These are phyloP conservation scores for Candida buenavistaensis DNA, from an alignment of 1,139 yeast species.

Conservation along the genomic window DNA sequence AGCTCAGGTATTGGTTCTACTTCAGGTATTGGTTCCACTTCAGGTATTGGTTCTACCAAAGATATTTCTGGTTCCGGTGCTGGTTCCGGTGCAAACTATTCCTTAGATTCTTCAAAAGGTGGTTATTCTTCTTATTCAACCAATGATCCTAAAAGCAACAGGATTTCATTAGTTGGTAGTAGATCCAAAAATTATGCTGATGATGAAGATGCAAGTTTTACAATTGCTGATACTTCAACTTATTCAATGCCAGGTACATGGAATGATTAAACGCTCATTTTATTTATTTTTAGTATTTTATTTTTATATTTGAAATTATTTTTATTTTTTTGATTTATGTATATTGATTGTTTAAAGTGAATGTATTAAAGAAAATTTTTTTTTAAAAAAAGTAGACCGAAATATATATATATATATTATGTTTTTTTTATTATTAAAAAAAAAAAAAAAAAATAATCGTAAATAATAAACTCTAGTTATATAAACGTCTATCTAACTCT, in stretches of 20 bases:
- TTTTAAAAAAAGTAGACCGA: slow-evolving; percentile 3
- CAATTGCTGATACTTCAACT: slow-evolving; percentile 6
- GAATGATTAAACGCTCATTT: slow-evolving; percentile 2
- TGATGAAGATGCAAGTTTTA: slow-evolving; percentile 7
- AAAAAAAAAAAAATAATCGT: background rate
- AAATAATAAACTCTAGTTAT: slow-evolving; percentile 33
- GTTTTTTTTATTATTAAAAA: background rate
- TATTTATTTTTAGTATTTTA: background rate
- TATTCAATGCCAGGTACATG: slow-evolving; percentile 15
- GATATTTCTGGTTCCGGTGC: background rate
- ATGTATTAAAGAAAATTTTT: no score
- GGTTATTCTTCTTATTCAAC: no score
- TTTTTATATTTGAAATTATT: background rate
- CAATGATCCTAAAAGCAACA: no score
- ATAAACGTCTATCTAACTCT: slow-evolving; percentile 71
- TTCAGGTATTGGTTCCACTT: slow-evolving; percentile 2
- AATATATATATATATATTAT: background rate
- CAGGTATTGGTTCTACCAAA: no score
- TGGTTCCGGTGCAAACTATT: background rate
- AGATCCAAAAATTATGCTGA: no score
- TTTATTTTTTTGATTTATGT: slow-evolving; percentile 1
- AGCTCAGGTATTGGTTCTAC: background rate
- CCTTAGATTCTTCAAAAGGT: background rate
- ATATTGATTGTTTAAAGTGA: no score
- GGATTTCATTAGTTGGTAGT: no score